Evolutionary conservation across 75 land plant species (phyloP), one percentile per base, ranked within the genome.

Genomic region (Pinus taeda): DNA sequence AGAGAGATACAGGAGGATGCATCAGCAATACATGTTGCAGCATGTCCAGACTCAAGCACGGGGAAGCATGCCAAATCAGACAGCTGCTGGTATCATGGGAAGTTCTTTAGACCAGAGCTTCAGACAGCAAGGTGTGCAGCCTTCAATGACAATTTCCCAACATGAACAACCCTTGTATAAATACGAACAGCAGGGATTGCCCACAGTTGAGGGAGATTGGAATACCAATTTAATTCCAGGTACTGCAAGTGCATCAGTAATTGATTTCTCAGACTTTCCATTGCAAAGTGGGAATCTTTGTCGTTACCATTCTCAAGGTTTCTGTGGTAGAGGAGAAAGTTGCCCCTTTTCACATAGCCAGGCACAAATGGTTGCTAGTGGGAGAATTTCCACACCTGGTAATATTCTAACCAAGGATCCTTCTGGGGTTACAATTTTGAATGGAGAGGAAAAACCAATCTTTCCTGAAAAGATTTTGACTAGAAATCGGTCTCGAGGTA

Each of bases 401-500:
- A 6, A 73, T 59, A 64, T 18, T 26, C 58, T 37, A 60, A 73
- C 22, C 12, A 53, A 71, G 74, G 29, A 45, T 37, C 57, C 57
- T 45, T 45, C 15, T 11, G 42, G 22, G 74, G 57, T 22, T 21
- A 22, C 74, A 53, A 49, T 77, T 62, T 60, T 77, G 59, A 79
- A 79, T 57, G 76, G 61, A 60, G 59, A 29, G 37, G 70, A n/a
- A 5, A 74, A 74, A 1, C 65, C 74, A 20, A 42, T 7, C 37
- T 73, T 77, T 76, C 84, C 83, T 57, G 79, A 81, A 55, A 87
- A 79, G 74, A 79, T 81, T 36, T 72, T 79, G 15, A 81, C 83
- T 57, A 78, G 74, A 71, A 53, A 71, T 22, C 62, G 8, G 20
- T 60, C 62, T 60, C 62, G 22, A 60, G 20, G 20, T 60, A 5